Base-by-base conservation (phyloP, 2,329 filamentous ascomycete genomes). In the Corynespora cassiicola region DNA sequence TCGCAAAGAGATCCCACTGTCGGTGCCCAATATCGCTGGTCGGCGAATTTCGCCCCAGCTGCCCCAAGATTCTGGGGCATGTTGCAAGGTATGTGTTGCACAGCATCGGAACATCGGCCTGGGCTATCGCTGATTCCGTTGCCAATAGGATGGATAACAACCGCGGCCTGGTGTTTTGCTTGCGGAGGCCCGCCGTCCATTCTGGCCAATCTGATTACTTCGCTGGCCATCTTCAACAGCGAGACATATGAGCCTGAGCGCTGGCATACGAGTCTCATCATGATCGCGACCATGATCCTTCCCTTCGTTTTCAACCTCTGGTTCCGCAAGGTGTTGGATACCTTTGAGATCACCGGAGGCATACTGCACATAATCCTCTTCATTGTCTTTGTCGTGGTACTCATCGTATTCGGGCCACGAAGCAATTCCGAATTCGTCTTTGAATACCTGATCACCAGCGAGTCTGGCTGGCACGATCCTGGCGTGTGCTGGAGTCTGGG, bases 221-320 rank as follows among this genome's bases (percentile, higher is more conserved):
- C 55, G 10, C 44, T 65, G 7, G 51, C 53, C 3, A 52, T 61
- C 5, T 59, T 77, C 31, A 74, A 71, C 28, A 50, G 73, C 20
- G 43, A 52, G 2, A 43, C 43, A 2, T 75, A 75, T 39, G 41
- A 55, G 1, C 50, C 61, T 1, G 36, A 74, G 36, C 50, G 63
- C 15, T 80, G 75, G 74, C 76, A 80, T 31, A 72, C 65, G 2
- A 78, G 75, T 2, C 59, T 79, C 2, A 56, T 79, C 8, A 70
- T 73, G 47, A 75, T 72, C 43, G 73, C 70, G 1, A 54, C 73
- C 19, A 63, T 70, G 15, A 12, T 66, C 1, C 43, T 74, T 4
- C 60, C 68, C 1, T 54, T 72, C 5, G 42, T 56, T 2, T 64
- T 74, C 39, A 79, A 79, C 45, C 66, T 71, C 2, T 64, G 73